Evolutionary conservation across 2,329 filamentous ascomycete genomes (phyloP), one percentile per base, ranked within the genome.

Genomic region (Colletotrichum salicis): DNA sequence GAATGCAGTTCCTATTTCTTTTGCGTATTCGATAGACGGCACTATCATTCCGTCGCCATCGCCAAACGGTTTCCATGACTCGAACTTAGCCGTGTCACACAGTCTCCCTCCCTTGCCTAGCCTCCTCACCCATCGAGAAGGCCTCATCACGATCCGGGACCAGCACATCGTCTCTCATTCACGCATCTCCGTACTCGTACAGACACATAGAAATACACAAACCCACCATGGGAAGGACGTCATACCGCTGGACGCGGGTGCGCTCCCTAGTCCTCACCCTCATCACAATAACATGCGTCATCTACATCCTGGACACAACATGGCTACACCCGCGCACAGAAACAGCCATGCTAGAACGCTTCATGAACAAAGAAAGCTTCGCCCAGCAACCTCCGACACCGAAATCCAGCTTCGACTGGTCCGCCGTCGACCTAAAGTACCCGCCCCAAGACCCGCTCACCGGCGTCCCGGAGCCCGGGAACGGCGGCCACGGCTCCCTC

Each of bases 371-470:
- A n/a, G 66, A 57, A 19, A 54, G 74, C 51, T 68, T 73, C 51
- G 35, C 62, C 24, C 59, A 73, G 13, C 63, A 55, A 4, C 54
- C 67, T 12, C 48, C 59, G 29, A 41, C 58, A 37, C 33, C 68
- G 8, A 77, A 77, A 5, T 78, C 79, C 71, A 82, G 78, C 77
- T 83, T 84, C 74, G 76, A 84, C 76, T 84, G 82, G 82, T 75
- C 75, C 64, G 72, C 65, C 37, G 79, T 84, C 33, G 58, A 70
- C 10, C 76, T 79, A 41, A 73, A 72, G 27, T 75, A 80, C 64
- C 76, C 79, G 4, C 73, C 76, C 3, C 73, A 73, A 12, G 64
- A 45, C 15, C 68, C 75, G 6, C 71, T 76, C 8, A 73, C 65
- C 8, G 73, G 71, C 33, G 75, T 82, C 29, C 79, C 82, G 1